phyloP scores from a whole-genome alignment of 306 rosid genomes.

The Dalbergia cochinchinensis region DNA sequence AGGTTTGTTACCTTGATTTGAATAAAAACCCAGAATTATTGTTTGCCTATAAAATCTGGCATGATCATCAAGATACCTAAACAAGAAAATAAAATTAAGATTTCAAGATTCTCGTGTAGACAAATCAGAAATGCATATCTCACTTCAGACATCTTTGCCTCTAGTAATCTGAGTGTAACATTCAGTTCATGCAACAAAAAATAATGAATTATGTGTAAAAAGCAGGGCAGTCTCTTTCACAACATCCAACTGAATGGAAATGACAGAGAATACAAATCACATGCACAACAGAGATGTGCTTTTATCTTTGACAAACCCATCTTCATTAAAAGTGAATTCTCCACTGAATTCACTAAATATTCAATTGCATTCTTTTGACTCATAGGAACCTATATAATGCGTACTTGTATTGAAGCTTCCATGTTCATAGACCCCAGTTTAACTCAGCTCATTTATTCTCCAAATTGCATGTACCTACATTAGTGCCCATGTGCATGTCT shows the following conservation, averaged over 20 bases:
- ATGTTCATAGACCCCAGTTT: background rate
- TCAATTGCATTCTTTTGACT: conserved; percentile 2
- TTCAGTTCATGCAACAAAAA: conserved; percentile 29
- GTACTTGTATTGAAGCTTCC: conserved; percentile 13
- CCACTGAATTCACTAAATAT: background rate
- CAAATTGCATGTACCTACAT: background rate
- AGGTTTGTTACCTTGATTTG: conserved; percentile 71
- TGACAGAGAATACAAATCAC: conserved; percentile 37
- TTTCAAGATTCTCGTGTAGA: conserved; percentile 20
- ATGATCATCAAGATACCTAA: conserved; percentile 78
- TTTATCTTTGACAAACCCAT: conserved; percentile 13
- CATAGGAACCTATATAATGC: conserved; percentile 1
- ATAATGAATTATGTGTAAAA: conserved; percentile 23
- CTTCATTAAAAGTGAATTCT: conserved; percentile 2
- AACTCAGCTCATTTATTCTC: conserved; percentile 22
- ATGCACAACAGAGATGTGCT: conserved; percentile 7
- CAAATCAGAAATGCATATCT: conserved; percentile 8
- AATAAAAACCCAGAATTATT: conserved; percentile 70
- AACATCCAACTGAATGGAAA: conserved; percentile 23
- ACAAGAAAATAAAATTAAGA: conserved; percentile 39
- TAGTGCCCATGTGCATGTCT: conserved; percentile 1
- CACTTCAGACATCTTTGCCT: background rate
- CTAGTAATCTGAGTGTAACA: conserved; percentile 21
- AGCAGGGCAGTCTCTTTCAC: background rate
- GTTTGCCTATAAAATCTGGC: conserved; percentile 89